A percentile compares a stretch with the other conserved stretches of the same genome.
Evolutionary conservation across 352 stramenopile genomes (phyloP).

Genomic region (Phytophthora ohioensis): DNA sequence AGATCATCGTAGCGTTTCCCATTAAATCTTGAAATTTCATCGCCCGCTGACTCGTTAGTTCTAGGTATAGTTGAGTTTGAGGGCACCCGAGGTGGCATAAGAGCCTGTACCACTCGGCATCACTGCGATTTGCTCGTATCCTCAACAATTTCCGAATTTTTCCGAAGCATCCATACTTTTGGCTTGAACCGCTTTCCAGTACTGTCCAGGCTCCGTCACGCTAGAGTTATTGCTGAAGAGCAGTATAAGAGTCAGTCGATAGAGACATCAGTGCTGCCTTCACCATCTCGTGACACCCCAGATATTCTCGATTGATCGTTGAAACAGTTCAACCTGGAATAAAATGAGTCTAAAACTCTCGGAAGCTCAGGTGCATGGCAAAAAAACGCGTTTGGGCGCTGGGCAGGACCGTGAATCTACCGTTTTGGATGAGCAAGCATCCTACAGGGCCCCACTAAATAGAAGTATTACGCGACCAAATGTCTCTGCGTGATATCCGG

Average conservation of each 20-base stretch:
- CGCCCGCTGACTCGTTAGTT: background rate
- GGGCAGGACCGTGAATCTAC: constrained; percentile 54
- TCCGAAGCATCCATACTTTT: constrained; percentile 52
- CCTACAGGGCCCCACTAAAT: constrained; percentile 62
- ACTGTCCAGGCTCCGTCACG: constrained; percentile 49
- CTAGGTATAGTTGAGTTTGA: background rate
- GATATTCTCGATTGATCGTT: constrained; percentile 68
- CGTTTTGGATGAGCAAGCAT: constrained; percentile 69
- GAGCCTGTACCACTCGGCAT: constrained; percentile 45
- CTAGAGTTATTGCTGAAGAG: constrained; percentile 13
- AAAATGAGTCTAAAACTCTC: constrained; percentile 74
- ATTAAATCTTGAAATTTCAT: constrained; percentile 48
- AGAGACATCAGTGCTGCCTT: background rate
- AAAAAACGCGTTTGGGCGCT: constrained; percentile 50
- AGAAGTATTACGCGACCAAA: constrained; percentile 68
- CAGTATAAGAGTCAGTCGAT: too few species aligned
- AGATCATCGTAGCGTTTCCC: constrained; percentile 44
- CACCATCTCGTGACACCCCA: background rate
- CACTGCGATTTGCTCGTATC: constrained; percentile 43
- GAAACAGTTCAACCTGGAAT: constrained; percentile 80
- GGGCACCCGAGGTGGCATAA: constrained; percentile 22
- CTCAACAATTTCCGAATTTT: constrained; percentile 45
- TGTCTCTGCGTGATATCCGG: constrained; percentile 73
- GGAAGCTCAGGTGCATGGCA: constrained; percentile 58
- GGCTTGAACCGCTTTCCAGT: constrained; percentile 50